Conservation (phyloP, 2,329 filamentous ascomycete genomes). For the Colletotrichum sp. region DNA sequence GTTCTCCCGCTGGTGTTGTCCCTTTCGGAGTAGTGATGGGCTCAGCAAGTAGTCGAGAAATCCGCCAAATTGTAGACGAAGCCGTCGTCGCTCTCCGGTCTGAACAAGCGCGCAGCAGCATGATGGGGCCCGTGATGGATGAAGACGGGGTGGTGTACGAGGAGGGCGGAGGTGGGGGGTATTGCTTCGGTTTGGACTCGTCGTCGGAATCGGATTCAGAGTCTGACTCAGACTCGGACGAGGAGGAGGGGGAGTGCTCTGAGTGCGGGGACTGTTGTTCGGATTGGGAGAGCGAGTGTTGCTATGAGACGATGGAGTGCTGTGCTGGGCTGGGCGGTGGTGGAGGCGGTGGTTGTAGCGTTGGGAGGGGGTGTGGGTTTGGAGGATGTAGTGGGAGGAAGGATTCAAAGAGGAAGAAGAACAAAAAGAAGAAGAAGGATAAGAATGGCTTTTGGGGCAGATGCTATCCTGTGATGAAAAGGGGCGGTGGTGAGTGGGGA, state of each 20-base stretch:
- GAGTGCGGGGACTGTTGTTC: background rate
- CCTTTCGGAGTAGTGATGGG: background rate
- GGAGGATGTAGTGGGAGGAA: background rate
- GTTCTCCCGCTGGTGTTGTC: background rate
- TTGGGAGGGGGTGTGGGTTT: background rate
- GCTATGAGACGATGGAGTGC: background rate
- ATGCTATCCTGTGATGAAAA: background rate
- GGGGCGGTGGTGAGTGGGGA: background rate
- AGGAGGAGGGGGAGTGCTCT: background rate
- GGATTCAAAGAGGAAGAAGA: background rate
- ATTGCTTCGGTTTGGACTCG: background rate
- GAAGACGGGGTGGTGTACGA: background rate
- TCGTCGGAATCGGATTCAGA: background rate
- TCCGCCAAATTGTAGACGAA: slow-evolving; percentile 3
- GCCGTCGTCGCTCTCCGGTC: background rate
- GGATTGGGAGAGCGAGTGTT: background rate
- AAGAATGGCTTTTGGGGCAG: background rate
- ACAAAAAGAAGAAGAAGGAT: background rate
- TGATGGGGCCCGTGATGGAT: background rate
- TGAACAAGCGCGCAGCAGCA: background rate
- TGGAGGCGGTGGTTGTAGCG: background rate
- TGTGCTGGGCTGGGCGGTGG: background rate
- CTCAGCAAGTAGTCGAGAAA: background rate
- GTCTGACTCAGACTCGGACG: background rate
- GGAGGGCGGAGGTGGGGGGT: background rate